Base-by-base conservation (phyloP, 208 protist genomes). In the Plasmodiophora brassicae region DNA sequence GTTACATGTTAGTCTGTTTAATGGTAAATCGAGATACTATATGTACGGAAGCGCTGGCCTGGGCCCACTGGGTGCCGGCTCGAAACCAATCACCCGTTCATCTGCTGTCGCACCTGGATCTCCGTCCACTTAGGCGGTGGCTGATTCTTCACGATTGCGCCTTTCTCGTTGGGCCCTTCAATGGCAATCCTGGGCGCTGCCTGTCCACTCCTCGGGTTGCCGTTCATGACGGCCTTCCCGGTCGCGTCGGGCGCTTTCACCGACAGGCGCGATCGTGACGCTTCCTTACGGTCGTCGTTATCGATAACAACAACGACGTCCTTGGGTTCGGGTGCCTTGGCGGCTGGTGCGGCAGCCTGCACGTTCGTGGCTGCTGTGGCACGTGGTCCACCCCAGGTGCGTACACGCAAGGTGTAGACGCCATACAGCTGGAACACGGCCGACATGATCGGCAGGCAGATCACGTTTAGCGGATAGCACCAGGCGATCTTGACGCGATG, bases 381-480 rank as follows among this genome's bases (percentile, higher is more conserved):
- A 38, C 65, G 5, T 32, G 65, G 65, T 44, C 65, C 65, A 38
- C 65, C 65, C 65, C 65, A 78, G 20, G 65, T 38, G 32, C 65
- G 65, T 36, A 78, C 65, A 36, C 65, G 65, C 10, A 78, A 38
- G 5, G 65, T 78, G 32, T 38, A 78, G n/a, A 78, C 65, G n/a
- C 65, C 65, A 78, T 78, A 78, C 5, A 78, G n/a, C n/a, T 78
- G 65, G n/a, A 78, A 78, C 20, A 5, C 32, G 20, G 65, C 65
- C 65, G 65, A 78, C 65, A 78, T 78, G 5, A 78, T 5, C 20
- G 65, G 65, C 5, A 78, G n/a, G n/a, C 32, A 32, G 20, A 78
- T 36, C 5, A 78, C 65, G n/a, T 44, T 78, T 14, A 78, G 41
- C n/a, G 65, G 65, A 78, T 78, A 78, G n/a, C 65, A 78, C 65